These are phyloP conservation scores for Monilinia polystroma DNA, from an alignment of 2,329 filamentous ascomycete species.

Conservation along the genomic window DNA sequence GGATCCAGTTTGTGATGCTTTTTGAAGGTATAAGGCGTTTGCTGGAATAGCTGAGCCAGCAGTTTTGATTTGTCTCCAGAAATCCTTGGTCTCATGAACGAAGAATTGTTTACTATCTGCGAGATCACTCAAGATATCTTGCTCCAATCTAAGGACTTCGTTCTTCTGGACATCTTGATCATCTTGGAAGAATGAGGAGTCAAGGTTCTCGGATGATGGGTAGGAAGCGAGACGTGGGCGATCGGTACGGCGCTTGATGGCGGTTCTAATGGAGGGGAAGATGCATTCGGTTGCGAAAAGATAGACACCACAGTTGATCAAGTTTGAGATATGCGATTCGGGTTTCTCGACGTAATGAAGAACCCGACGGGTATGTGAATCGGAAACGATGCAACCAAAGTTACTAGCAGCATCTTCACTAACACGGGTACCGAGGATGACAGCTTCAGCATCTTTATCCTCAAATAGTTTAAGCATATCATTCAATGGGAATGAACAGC, in stretches of 20 bases:
- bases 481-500: slow-evolving; percentile 93
- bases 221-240: slow-evolving; percentile 91
- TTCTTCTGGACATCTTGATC: slow-evolving; percentile 74
- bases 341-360: slow-evolving; percentile 99
- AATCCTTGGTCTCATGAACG: slow-evolving; percentile 97
- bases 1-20: slow-evolving; percentile 81
- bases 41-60: slow-evolving; percentile 95
- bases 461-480: slow-evolving; percentile 95
- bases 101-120: slow-evolving; percentile 98
- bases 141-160: slow-evolving; percentile 90
- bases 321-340: slow-evolving; percentile 93
- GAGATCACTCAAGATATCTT: slow-evolving; percentile 93
- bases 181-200: slow-evolving; percentile 64
- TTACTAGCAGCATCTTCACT: slow-evolving; percentile 89
- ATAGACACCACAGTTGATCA: slow-evolving; percentile 99
- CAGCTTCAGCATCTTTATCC: slow-evolving; percentile 93
- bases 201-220: slow-evolving; percentile 91
- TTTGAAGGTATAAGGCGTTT: slow-evolving; percentile 93
- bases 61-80: slow-evolving; percentile 99
- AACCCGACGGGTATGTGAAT: slow-evolving; percentile 89
- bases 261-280: slow-evolving; percentile 90
- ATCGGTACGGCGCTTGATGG: slow-evolving; percentile 93
- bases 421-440: slow-evolving; percentile 91
- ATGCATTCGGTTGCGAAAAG: slow-evolving; percentile 94
- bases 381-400: slow-evolving; percentile 97